Conservation (phyloP, 306 rosid genomes). For the Corylus avellana region DNA sequence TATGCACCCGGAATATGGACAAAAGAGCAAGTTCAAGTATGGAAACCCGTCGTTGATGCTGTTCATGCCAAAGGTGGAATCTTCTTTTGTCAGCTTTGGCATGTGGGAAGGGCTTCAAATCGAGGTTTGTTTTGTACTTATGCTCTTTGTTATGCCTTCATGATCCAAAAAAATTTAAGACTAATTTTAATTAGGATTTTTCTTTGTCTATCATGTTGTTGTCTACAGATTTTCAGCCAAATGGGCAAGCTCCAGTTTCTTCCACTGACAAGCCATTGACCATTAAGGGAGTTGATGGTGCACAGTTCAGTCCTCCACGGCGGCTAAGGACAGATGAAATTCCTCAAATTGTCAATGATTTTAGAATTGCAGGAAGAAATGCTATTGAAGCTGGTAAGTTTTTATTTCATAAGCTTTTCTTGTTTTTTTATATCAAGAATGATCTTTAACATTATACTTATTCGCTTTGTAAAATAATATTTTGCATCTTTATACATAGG, state of each 20-base stretch:
- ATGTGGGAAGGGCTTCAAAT: conserved; percentile 52
- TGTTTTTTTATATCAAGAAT: no score
- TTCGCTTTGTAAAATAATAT: background rate
- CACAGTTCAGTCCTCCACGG: conserved; percentile 55
- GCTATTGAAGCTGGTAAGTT: conserved; percentile 62
- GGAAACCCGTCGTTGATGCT: conserved; percentile 58
- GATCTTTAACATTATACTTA: background rate
- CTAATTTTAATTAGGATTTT: no score
- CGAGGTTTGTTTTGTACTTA: background rate
- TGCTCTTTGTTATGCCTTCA: no score
- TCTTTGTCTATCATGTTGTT: no score
- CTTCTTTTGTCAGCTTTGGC: conserved; percentile 66
- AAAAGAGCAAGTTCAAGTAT: conserved; percentile 52
- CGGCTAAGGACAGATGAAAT: conserved; percentile 49
- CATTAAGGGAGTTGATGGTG: conserved; percentile 28
- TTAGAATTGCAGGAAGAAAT: conserved; percentile 51
- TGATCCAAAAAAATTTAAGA: no score
- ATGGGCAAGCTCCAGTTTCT: conserved; percentile 61
- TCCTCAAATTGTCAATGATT: conserved; percentile 48
- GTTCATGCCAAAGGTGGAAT: conserved; percentile 60
- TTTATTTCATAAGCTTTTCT: no score
- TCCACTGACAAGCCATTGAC: conserved; percentile 54
- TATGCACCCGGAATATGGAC: conserved; percentile 55
- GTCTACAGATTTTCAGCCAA: background rate
- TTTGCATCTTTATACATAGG: conserved; percentile 14